Base-by-base conservation (phyloP, 2,329 filamentous ascomycete genomes). In the Purpureocillium takamizusanense region DNA sequence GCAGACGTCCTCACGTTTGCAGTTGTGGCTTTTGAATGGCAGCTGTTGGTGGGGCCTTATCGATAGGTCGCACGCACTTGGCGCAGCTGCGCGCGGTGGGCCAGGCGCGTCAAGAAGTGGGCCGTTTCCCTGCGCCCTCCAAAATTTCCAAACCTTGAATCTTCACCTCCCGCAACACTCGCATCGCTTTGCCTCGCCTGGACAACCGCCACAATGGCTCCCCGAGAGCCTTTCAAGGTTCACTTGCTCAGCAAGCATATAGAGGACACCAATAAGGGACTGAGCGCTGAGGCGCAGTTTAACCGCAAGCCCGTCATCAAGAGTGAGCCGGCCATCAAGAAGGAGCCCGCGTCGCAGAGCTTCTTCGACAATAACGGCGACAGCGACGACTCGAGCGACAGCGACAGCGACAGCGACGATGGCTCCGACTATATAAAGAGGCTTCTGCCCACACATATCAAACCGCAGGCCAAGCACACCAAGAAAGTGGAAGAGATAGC, bases 401-500 rank as follows among this genome's bases (percentile, higher is more conserved):
- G 56, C 39, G 55, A 54, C 37, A 58, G 54, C 35, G 54, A 55
- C 39, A 57, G 56, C 37, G 56, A 51, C 23, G 61, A 53, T 13
- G 52, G 51, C 30, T 40, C 44, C 14, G 48, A 57, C 29, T 56
- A 65, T 25, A 43, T 62, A 35, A 56, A 53, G 37, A 62, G 60
- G 41, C 51, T 62, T 29, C 37, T 30, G 42, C 45, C 33, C 33
- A 45, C 30, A 31, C 38, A 41, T 35, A 33, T 31, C 13, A 46
- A 43, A 10, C 21, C 21, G 21, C 21, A 46, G 41, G 28, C 54
- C 38, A 54, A 51, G 40, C 47, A 51, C 38, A 54, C 51, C 41
- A 52, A 46, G 51, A 57, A 58, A 45, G 43, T 55, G 32, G 57
- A 61, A 16, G 63, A 65, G 43, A 64, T 66, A 42, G 61, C 61